Evolutionary conservation across 176 grass and related monocot species (phyloP), one percentile per base, ranked within the genome.

Genomic region (Carex myosuroides): DNA sequence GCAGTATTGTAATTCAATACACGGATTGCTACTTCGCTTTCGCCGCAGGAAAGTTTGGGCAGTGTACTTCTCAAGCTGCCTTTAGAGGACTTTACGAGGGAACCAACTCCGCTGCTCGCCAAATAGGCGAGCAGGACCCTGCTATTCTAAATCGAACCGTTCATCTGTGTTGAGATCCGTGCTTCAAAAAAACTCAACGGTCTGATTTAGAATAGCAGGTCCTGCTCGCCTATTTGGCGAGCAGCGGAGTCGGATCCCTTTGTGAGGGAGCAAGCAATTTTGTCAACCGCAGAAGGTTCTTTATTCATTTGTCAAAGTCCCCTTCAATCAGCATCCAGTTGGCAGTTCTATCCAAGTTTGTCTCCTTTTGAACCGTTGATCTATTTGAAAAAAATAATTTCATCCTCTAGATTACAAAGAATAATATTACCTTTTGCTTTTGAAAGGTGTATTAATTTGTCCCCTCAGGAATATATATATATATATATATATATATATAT

Each of bases 261-360:
- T n/a, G n/a, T n/a, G 32, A 39, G 66, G 65, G n/a, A 39, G 18
- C 0, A 39, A 39, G 0, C 65, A 69, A 44, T 17, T 56, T 79
- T 53, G 13, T 79, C 8, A 58, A 79, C 0, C 3, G 30, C 16
- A 57, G 50, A 79, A 58, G 52, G 52, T 59, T 79, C 24, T 32
- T 21, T 20, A 81, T 64, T 22, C 32, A 63, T 61, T 24, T 81
- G 79, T 60, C 79, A 81, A 81, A 39, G 8, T 44, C 32, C 54
- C 57, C 16, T 81, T 46, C 24, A 79, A 80, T 80, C 73, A 33
- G 13, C n/a, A 79, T 79, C 75, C 68, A 71, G 26, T 24, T 24
- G 24, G 24, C 24, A 24, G 16, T 71, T n/a, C 68, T 71, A 79
- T 72, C 33, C 68, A 44, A 10, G 5, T 79, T n/a, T 22, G 6